Percentiles rank a stretch among this genome's conserved stretches.
Conservation (phyloP, 805 yeast species). For the Nakazawaea wickerhamii region DNA sequence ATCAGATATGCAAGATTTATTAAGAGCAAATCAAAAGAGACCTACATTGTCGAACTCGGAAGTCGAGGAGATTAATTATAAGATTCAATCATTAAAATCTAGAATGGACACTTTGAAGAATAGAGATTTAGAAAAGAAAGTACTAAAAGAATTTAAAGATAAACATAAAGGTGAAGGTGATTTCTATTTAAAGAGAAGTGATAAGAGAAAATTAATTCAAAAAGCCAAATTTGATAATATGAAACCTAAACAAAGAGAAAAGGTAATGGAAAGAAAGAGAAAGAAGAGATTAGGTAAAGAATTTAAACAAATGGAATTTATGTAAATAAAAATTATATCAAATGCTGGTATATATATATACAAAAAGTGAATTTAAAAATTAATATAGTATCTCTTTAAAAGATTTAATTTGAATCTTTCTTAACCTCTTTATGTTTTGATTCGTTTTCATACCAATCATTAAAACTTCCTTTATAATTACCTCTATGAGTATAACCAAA, state of each 20-base stretch:
- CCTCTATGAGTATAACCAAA: slow-evolving; percentile 83
- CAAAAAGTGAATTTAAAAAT: neutral
- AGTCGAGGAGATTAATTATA: slow-evolving; percentile 44
- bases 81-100: slow-evolving; percentile 60
- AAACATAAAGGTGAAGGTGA: slow-evolving; percentile 46
- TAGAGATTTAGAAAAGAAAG: slow-evolving; percentile 67
- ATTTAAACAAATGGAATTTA: slow-evolving; percentile 42
- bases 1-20: slow-evolving; percentile 45
- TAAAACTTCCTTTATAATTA: slow-evolving; percentile 81
- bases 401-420: neutral
- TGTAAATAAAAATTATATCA: neutral
- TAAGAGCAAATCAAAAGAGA: slow-evolving; percentile 48
- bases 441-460: slow-evolving; percentile 66
- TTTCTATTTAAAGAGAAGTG: slow-evolving; percentile 62
- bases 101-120: slow-evolving; percentile 63
- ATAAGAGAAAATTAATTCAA: slow-evolving; percentile 67
- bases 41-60: slow-evolving; percentile 39
- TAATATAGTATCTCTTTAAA: neutral
- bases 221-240: slow-evolving; percentile 72
- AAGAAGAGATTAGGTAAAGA: slow-evolving; percentile 82
- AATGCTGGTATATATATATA: slow-evolving; percentile 2
- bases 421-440: slow-evolving; percentile 21
- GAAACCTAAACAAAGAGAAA: slow-evolving; percentile 69
- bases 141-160: slow-evolving; percentile 54
- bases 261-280: slow-evolving; percentile 82